Evolutionary conservation across 306 rosid genomes (phyloP).

Genomic region (Acacia confusa): DNA sequence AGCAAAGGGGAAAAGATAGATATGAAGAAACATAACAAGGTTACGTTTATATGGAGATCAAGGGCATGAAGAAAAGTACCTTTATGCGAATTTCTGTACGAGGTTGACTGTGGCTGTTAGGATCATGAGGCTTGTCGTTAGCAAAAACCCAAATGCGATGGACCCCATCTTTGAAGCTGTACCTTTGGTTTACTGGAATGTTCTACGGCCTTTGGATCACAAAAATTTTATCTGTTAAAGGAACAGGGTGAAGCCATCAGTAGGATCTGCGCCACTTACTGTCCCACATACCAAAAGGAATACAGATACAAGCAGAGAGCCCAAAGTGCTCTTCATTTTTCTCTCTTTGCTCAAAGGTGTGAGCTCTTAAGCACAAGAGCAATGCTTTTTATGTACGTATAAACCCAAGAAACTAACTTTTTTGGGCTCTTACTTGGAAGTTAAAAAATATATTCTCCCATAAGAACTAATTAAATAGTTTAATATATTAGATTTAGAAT

Average conservation of each 20-base stretch:
- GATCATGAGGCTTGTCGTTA: constrained; percentile 45
- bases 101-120: constrained; percentile 43
- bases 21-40: neutral
- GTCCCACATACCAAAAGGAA: neutral
- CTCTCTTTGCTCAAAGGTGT: neutral
- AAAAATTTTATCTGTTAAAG: constrained; percentile 37
- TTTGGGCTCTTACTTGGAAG: neutral
- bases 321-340: constrained; percentile 16
- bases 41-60: neutral
- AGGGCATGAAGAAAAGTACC: constrained; percentile 14
- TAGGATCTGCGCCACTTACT: constrained; percentile 43
- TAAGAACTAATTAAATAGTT: neutral
- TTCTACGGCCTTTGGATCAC: constrained; percentile 42
- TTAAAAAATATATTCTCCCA: too few species aligned
- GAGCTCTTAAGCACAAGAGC: neutral
- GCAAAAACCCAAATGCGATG: constrained; percentile 47
- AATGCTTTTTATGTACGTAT: neutral
- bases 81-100: constrained; percentile 48
- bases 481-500: neutral
- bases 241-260: constrained; percentile 48
- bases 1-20: neutral
- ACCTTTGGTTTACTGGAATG: constrained; percentile 38
- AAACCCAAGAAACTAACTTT: neutral
- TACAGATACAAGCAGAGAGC: constrained; percentile 2
- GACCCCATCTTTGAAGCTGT: constrained; percentile 39